These are phyloP conservation scores for Aegilops umbellulata DNA, from an alignment of 176 grass and related monocot species.

Conservation along the genomic window DNA sequence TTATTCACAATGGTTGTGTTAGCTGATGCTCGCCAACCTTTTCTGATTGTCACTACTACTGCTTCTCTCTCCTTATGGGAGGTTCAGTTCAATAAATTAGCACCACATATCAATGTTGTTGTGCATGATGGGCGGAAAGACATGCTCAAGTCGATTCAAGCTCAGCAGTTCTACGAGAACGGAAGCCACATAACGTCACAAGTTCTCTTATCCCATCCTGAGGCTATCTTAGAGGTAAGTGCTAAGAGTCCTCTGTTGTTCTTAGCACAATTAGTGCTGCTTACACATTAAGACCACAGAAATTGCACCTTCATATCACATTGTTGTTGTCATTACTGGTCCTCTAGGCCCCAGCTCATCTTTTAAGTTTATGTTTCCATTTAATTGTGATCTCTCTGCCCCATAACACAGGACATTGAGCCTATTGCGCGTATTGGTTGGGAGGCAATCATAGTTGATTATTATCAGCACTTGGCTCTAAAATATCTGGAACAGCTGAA, in stretches of 20 bases:
- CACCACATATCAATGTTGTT: slow-evolving; percentile 62
- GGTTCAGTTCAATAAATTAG: slow-evolving; percentile 51
- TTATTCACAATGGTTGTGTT: slow-evolving; percentile 47
- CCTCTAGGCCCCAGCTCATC: background rate
- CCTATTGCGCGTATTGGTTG: slow-evolving; percentile 48
- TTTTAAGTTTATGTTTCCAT: background rate
- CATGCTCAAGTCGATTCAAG: slow-evolving; percentile 44
- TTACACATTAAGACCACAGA: background rate
- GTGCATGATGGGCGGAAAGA: slow-evolving; percentile 60
- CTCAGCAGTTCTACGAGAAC: slow-evolving; percentile 48
- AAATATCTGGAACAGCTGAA: slow-evolving; percentile 59
- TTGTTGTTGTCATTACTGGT: background rate
- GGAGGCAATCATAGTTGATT: slow-evolving; percentile 75
- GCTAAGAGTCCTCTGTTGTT: slow-evolving; percentile 1
- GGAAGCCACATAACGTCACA: slow-evolving; percentile 51
- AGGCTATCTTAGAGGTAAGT: slow-evolving; percentile 62
- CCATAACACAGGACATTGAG: slow-evolving; percentile 56
- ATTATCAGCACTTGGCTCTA: slow-evolving; percentile 48
- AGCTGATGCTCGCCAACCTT: slow-evolving; percentile 43
- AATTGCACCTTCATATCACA: background rate
- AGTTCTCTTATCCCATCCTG: slow-evolving; percentile 66
- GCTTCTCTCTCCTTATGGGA: slow-evolving; percentile 64
- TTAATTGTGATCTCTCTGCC: slow-evolving; percentile 11
- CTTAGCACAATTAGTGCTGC: background rate
- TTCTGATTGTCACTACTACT: slow-evolving; percentile 58